A percentile compares a stretch with the other conserved stretches of the same genome.
These are phyloP conservation scores for Chaetomiaceae sp. DNA, from an alignment of 2,329 filamentous ascomycete genomes.

Conservation along the genomic window DNA sequence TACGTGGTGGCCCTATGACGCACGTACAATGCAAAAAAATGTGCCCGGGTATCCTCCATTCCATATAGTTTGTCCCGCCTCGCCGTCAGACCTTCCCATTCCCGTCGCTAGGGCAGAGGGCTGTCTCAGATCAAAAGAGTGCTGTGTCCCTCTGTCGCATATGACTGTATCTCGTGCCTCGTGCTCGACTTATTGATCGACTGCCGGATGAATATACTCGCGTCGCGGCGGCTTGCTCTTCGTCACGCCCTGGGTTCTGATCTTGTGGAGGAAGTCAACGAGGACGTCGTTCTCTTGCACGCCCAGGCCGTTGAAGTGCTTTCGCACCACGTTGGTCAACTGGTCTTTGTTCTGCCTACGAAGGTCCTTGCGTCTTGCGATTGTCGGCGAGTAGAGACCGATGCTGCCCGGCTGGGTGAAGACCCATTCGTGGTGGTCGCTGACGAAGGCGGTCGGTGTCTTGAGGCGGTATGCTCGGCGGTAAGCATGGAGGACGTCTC, in stretches of 20 bases:
- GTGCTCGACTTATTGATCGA: slow-evolving; percentile 13
- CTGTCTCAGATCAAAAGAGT: slow-evolving; percentile 1
- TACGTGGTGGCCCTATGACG: not conserved
- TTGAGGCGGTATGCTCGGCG: slow-evolving; percentile 67
- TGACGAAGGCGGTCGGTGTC: slow-evolving; percentile 65
- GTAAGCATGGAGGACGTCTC: slow-evolving; percentile 67
- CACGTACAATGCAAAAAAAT: not conserved
- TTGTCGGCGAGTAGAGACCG: slow-evolving; percentile 69
- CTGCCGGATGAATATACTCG: slow-evolving; percentile 19
- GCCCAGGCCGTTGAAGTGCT: slow-evolving; percentile 77
- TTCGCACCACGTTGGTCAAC: slow-evolving; percentile 66
- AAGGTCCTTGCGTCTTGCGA: slow-evolving; percentile 60
- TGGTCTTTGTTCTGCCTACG: slow-evolving; percentile 67
- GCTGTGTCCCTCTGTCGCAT: slow-evolving; percentile 1
- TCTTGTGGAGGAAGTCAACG: slow-evolving; percentile 71
- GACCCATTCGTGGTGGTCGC: slow-evolving; percentile 57
- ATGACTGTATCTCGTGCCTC: too few relatives aligned
- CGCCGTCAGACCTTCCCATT: not conserved
- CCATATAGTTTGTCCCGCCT: not conserved
- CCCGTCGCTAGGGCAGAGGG: too few relatives aligned
- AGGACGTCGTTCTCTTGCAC: slow-evolving; percentile 80
- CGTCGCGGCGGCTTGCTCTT: slow-evolving; percentile 31
- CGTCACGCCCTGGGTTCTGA: slow-evolving; percentile 50
- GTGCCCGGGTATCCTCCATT: slow-evolving; percentile 6
- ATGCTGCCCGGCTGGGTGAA: slow-evolving; percentile 59